These are phyloP conservation scores for Sphaerostilbella broomeana DNA, from an alignment of 2,329 filamentous ascomycete genomes.

Conservation along the genomic window DNA sequence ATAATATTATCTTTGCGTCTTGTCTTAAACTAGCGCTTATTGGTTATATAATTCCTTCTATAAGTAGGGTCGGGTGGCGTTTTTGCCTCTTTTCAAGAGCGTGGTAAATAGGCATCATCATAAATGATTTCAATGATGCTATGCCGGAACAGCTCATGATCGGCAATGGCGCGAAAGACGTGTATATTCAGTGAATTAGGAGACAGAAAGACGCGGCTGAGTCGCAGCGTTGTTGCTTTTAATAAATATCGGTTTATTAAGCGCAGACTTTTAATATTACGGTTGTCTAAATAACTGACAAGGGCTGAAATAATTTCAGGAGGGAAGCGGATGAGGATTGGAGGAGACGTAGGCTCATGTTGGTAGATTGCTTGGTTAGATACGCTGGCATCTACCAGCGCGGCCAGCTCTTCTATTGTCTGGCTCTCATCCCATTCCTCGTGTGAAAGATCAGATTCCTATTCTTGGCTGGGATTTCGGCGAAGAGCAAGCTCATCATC, in stretches of 20 bases:
- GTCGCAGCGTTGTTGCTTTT: not conserved
- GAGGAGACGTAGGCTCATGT: too few species aligned
- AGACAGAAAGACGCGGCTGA: slow-evolving; percentile 18
- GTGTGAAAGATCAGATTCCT: too few species aligned
- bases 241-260: not conserved
- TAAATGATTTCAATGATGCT: slow-evolving; percentile 16
- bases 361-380: too few species aligned
- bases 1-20: too few species aligned
- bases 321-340: not conserved
- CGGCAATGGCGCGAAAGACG: slow-evolving; percentile 15
- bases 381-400: not conserved
- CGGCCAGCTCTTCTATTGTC: not conserved
- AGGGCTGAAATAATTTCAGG: not conserved
- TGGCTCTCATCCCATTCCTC: too few species aligned
- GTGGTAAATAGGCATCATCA: slow-evolving; percentile 20
- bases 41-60: too few species aligned
- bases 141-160: slow-evolving; percentile 12
- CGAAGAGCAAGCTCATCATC: too few species aligned
- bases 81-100: too few species aligned
- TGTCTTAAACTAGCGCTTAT: too few species aligned
- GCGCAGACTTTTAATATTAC: slow-evolving; percentile 3
- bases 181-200: slow-evolving; percentile 15
- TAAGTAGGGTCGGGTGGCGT: too few species aligned
- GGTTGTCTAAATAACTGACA: not conserved
- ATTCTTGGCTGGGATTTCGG: too few species aligned